phyloP scores from a whole-genome alignment of 2,329 filamentous ascomycete genomes.

The Pyrenochaeta sp. region DNA sequence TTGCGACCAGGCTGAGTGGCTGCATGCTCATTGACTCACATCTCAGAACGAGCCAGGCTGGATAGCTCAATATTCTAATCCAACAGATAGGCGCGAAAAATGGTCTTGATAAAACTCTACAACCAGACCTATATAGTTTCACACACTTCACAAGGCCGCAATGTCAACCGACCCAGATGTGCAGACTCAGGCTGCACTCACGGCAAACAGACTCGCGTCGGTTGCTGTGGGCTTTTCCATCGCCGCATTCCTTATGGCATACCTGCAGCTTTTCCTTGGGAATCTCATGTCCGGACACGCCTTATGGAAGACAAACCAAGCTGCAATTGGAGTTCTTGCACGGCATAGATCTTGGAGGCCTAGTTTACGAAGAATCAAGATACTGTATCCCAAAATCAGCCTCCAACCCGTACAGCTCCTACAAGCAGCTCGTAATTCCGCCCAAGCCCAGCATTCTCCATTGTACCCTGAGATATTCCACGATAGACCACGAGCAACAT shows the following conservation, averaged over 20 bases:
- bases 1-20: neutral
- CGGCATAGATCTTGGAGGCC: neutral
- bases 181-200: neutral
- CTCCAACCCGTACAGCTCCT: neutral
- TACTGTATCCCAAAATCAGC: neutral
- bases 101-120: neutral
- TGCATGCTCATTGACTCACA: neutral
- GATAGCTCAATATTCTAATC: neutral
- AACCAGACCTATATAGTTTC: neutral
- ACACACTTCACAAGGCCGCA: neutral
- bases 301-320: neutral
- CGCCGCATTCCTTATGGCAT: neutral
- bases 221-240: neutral
- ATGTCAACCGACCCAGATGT: neutral
- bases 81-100: neutral
- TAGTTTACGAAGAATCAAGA: neutral
- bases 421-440: neutral
- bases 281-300: conserved; percentile 1
- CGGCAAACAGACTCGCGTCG: neutral
- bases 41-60: neutral
- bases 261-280: neutral
- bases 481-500: conserved; percentile 9
- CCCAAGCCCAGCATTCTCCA: neutral
- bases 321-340: neutral
- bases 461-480: neutral